Conservation (phyloP, 148 eudicot species). For the Diospyros lotus region DNA sequence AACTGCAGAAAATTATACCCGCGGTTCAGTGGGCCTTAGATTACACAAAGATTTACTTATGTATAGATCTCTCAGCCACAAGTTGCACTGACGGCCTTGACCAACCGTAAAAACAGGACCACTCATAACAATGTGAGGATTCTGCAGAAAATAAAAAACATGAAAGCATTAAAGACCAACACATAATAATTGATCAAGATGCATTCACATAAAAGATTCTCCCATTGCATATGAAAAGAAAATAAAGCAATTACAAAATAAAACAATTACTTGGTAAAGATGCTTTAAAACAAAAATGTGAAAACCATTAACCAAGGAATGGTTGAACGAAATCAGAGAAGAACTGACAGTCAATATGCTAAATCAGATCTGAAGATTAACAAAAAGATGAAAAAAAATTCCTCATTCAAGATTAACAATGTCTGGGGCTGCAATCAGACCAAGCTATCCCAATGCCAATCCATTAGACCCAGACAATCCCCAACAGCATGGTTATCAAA, state of each 20-base stretch:
- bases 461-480: background rate
- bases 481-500: background rate
- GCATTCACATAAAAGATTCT: background rate
- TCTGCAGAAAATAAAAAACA: constrained; percentile 35
- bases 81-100: constrained; percentile 71
- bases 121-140: constrained; percentile 47
- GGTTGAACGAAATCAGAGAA: background rate
- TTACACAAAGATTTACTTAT: constrained; percentile 69
- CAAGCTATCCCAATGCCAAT: background rate
- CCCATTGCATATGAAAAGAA: background rate
- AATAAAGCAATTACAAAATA: background rate
- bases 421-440: background rate
- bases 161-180: background rate
- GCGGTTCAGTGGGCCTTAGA: constrained; percentile 59
- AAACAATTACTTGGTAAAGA: background rate
- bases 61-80: constrained; percentile 59
- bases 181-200: background rate
- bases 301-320: background rate
- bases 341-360: background rate
- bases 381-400: background rate
- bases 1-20: constrained; percentile 34
- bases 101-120: constrained; percentile 73
- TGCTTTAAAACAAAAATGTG: background rate
- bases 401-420: background rate
- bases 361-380: background rate